These are phyloP conservation scores for Alternaria arborescens DNA, from an alignment of 2,329 filamentous ascomycete genomes.

Conservation along the genomic window DNA sequence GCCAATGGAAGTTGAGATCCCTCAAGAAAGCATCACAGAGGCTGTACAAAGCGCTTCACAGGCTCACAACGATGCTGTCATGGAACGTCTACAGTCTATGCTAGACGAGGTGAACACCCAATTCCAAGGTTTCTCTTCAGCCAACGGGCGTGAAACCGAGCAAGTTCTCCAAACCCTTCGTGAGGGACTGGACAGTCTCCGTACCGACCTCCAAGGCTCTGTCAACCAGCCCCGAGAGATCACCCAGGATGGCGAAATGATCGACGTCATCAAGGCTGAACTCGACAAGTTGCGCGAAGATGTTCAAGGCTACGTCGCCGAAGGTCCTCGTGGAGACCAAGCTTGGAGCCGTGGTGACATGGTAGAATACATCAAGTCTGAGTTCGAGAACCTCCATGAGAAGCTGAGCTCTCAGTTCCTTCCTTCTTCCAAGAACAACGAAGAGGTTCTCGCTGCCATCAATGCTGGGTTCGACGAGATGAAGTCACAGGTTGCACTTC, in stretches of 20 bases:
- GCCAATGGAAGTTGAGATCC: conserved; percentile 57
- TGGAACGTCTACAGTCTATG: conserved; percentile 66
- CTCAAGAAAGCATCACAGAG: conserved; percentile 64
- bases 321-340: conserved; percentile 54
- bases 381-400: conserved; percentile 69
- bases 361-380: conserved; percentile 61
- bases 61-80: conserved; percentile 66
- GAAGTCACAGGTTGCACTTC: conserved; percentile 51
- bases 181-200: conserved; percentile 83
- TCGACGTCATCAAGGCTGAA: conserved; percentile 71
- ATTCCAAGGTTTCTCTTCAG: conserved; percentile 80
- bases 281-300: conserved; percentile 71
- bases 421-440: conserved; percentile 43
- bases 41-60: conserved; percentile 65
- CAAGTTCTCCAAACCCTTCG: conserved; percentile 88
- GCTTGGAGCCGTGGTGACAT: conserved; percentile 55
- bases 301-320: conserved; percentile 62
- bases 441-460: conserved; percentile 52
- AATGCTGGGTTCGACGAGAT: conserved; percentile 53
- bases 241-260: conserved; percentile 78
- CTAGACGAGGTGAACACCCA: conserved; percentile 69
- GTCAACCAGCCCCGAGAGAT: conserved; percentile 75
- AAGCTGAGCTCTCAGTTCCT: conserved; percentile 61
- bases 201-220: conserved; percentile 81
- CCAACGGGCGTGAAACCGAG: conserved; percentile 82